A percentile compares a stretch with the other conserved stretches of the same genome.
Conservation (phyloP, 2,329 filamentous ascomycete species). For the Metarhizium robertsii region DNA sequence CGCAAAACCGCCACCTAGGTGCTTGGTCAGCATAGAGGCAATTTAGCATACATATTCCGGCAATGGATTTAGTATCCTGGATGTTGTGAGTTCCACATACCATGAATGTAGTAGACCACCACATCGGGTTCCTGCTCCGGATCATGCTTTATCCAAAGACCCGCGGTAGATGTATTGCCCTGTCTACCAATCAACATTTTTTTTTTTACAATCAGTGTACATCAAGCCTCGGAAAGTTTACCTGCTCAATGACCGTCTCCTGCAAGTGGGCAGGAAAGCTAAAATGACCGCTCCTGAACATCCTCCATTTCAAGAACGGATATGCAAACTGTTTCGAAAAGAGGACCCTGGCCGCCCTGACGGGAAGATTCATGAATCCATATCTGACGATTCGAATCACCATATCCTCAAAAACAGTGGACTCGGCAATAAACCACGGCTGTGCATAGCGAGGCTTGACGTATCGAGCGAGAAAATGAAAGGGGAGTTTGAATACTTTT, state of each 20-base stretch:
- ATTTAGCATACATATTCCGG: neutral
- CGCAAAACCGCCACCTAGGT: slow-evolving; percentile 64
- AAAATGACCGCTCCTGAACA: slow-evolving; percentile 62
- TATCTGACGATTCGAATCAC: slow-evolving; percentile 71
- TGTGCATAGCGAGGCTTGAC: slow-evolving; percentile 16
- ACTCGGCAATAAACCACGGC: slow-evolving; percentile 56
- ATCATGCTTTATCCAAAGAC: slow-evolving; percentile 61
- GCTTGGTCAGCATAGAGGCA: neutral
- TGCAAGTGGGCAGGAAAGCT: slow-evolving; percentile 55
- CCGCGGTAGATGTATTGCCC: slow-evolving; percentile 39
- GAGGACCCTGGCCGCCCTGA: slow-evolving; percentile 63
- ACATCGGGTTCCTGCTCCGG: slow-evolving; percentile 56
- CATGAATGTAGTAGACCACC: slow-evolving; percentile 75
- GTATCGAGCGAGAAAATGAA: slow-evolving; percentile 5
- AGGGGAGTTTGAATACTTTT: slow-evolving; percentile 5
- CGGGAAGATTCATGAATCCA: slow-evolving; percentile 63
- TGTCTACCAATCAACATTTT: slow-evolving; percentile 5
- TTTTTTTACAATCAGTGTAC: neutral
- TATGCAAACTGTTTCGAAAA: slow-evolving; percentile 65
- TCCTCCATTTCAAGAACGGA: slow-evolving; percentile 66
- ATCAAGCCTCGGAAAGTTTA: slow-evolving; percentile 8
- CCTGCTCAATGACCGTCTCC: slow-evolving; percentile 30
- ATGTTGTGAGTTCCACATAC: slow-evolving; percentile 31
- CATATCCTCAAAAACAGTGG: slow-evolving; percentile 68
- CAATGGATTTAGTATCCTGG: neutral